Evolutionary conservation across 306 rosid genomes (phyloP).

Genomic region (Fragaria vesca): DNA sequence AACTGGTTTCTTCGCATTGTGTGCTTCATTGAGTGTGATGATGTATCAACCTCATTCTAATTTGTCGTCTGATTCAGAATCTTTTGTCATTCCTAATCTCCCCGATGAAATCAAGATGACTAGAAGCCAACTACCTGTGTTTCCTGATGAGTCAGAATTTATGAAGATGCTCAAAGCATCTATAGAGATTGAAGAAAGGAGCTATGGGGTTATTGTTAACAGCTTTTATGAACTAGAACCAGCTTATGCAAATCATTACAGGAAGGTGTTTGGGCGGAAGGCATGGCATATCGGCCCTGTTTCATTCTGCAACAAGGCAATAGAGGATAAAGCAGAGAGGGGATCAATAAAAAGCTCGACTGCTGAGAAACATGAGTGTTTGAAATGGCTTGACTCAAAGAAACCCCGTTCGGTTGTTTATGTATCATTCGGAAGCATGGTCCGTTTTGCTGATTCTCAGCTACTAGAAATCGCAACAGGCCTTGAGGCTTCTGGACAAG

Average conservation of each 20-base stretch:
- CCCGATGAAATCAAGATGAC: constrained; percentile 11
- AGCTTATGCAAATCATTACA: constrained; percentile 48
- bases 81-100: constrained; percentile 10
- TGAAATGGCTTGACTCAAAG: constrained; percentile 28
- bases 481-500: constrained; percentile 43
- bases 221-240: constrained; percentile 55
- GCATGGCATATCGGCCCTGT: constrained; percentile 65
- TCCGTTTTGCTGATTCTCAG: constrained; percentile 23
- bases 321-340: constrained; percentile 35
- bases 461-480: constrained; percentile 46
- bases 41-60: background rate
- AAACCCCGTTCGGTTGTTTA: constrained; percentile 44
- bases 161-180: constrained; percentile 11
- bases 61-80: constrained; percentile 3
- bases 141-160: background rate
- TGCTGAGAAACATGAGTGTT: constrained; percentile 21
- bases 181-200: constrained; percentile 28
- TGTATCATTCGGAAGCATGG: constrained; percentile 40
- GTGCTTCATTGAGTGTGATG: background rate
- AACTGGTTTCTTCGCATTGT: constrained; percentile 3
- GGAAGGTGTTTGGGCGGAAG: constrained; percentile 39
- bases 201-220: constrained; percentile 51
- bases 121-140: background rate
- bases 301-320: constrained; percentile 25
- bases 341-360: constrained; percentile 36